Evolutionary conservation across 2,329 filamentous ascomycete genomes (phyloP).

Genomic region (Colletotrichum liriopes): DNA sequence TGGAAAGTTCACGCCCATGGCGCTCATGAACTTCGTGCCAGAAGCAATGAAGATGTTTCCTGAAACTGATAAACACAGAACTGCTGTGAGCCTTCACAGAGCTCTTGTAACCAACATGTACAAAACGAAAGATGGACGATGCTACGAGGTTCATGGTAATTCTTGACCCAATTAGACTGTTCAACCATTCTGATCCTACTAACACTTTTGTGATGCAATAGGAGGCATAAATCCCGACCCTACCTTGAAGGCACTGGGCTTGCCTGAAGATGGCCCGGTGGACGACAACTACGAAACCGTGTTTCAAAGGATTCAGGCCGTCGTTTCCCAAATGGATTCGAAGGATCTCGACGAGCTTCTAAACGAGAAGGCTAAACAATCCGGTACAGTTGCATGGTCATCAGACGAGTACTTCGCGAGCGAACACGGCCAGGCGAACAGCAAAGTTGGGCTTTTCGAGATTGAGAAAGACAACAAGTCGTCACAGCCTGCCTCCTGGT

Average conservation of each 20-base stretch:
- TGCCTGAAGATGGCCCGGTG: constrained; percentile 40
- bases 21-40: constrained; percentile 27
- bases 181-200: not conserved
- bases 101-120: constrained; percentile 46
- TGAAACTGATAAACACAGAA: constrained; percentile 28
- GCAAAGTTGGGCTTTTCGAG: constrained; percentile 45
- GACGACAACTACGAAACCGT: constrained; percentile 47
- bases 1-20: constrained; percentile 35
- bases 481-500: constrained; percentile 57
- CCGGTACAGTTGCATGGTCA: constrained; percentile 48
- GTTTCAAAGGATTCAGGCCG: constrained; percentile 33
- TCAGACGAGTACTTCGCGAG: constrained; percentile 48
- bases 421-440: constrained; percentile 48
- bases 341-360: constrained; percentile 45
- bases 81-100: constrained; percentile 28
- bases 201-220: not conserved
- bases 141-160: constrained; percentile 46
- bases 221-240: constrained; percentile 44
- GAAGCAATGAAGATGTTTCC: constrained; percentile 39
- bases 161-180: too few relatives aligned
- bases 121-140: constrained; percentile 48
- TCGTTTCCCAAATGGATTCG: constrained; percentile 44
- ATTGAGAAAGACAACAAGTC: constrained; percentile 44
- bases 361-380: constrained; percentile 47
- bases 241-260: constrained; percentile 42